Evolutionary conservation across 495 filamentous ascomycete species (phyloP).

Genomic region (Penicillium chermesinum): DNA sequence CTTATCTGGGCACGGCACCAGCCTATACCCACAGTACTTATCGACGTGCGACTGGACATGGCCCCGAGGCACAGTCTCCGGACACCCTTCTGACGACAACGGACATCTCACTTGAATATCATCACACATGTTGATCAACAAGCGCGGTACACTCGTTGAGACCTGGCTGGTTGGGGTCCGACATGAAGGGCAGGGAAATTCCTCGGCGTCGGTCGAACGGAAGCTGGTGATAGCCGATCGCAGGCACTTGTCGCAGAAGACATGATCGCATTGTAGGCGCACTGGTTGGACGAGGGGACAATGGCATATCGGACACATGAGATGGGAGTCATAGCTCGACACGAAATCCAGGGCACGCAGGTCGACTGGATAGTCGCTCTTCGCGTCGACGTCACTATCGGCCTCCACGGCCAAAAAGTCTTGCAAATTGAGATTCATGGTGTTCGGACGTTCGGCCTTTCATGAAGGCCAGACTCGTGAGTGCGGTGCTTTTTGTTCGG

Average conservation of each 20-base stretch:
- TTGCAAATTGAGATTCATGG: slow-evolving; percentile 28
- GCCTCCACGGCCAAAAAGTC: slow-evolving; percentile 34
- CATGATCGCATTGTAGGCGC: slow-evolving; percentile 67
- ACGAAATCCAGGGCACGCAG: slow-evolving; percentile 68
- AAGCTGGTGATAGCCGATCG: slow-evolving; percentile 50
- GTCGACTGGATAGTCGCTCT: slow-evolving; percentile 45
- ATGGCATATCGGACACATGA: slow-evolving; percentile 81
- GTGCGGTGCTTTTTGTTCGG: background rate
- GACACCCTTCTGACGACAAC: slow-evolving; percentile 56
- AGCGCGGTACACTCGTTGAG: slow-evolving; percentile 43
- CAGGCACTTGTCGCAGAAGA: slow-evolving; percentile 72
- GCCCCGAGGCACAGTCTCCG: slow-evolving; percentile 54
- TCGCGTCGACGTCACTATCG: slow-evolving; percentile 24
- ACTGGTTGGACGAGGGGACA: slow-evolving; percentile 67
- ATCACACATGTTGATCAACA: slow-evolving; percentile 65
- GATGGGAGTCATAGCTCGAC: slow-evolving; percentile 63
- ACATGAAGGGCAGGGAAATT: slow-evolving; percentile 45
- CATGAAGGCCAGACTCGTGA: background rate
- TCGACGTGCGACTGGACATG: slow-evolving; percentile 69
- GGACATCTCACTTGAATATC: slow-evolving; percentile 72
- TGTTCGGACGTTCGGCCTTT: background rate
- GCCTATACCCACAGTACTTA: slow-evolving; percentile 65
- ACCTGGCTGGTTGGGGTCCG: slow-evolving; percentile 34
- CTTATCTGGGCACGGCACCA: slow-evolving; percentile 56
- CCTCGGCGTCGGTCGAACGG: slow-evolving; percentile 32